Percentiles rank a stretch among this genome's conserved stretches.
phyloP scores from a whole-genome alignment of 495 filamentous ascomycete genomes.

The Podospora conica region DNA sequence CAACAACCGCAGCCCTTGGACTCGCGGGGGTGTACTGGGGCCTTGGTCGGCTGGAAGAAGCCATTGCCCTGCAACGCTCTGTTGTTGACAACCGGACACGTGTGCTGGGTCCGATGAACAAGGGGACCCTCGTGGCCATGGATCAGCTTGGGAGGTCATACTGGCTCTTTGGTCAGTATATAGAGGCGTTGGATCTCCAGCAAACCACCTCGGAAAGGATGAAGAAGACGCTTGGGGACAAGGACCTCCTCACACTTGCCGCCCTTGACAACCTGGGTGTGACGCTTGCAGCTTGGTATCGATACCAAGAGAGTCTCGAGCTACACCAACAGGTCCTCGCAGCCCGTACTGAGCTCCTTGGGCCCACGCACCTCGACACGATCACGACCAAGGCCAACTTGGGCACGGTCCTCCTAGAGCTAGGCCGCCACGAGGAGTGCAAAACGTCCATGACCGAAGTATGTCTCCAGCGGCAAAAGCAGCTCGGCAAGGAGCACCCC shows the following conservation, averaged over 20 bases:
- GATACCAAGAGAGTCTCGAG: slow-evolving; percentile 6
- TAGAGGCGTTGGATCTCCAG: slow-evolving; percentile 5
- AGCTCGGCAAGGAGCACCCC: slow-evolving; percentile 11
- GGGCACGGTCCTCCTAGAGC: slow-evolving; percentile 4
- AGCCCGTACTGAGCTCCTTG: neutral
- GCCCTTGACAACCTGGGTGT: slow-evolving; percentile 8
- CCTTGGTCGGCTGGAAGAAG: slow-evolving; percentile 4
- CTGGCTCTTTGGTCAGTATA: slow-evolving; percentile 9
- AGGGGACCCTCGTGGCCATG: slow-evolving; percentile 6
- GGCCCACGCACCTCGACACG: slow-evolving; percentile 1
- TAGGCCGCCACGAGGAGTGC: neutral
- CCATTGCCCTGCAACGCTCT: neutral
- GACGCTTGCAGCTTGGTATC: neutral
- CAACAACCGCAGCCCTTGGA: slow-evolving; percentile 3
- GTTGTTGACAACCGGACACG: neutral
- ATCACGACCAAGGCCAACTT: slow-evolving; percentile 5
- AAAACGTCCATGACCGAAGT: slow-evolving; percentile 4
- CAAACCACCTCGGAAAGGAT: neutral
- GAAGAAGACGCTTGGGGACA: slow-evolving; percentile 2
- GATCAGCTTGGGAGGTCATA: slow-evolving; percentile 1
- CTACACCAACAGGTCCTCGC: slow-evolving; percentile 1
- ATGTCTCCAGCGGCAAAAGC: neutral
- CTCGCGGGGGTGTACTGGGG: slow-evolving; percentile 10
- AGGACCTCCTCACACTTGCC: slow-evolving; percentile 1
- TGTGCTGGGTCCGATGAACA: neutral